Percentiles rank a stretch among this genome's conserved stretches.
Conservation (phyloP, 2,329 filamentous ascomycete genomes). For the Neocatenulostroma microsporum region DNA sequence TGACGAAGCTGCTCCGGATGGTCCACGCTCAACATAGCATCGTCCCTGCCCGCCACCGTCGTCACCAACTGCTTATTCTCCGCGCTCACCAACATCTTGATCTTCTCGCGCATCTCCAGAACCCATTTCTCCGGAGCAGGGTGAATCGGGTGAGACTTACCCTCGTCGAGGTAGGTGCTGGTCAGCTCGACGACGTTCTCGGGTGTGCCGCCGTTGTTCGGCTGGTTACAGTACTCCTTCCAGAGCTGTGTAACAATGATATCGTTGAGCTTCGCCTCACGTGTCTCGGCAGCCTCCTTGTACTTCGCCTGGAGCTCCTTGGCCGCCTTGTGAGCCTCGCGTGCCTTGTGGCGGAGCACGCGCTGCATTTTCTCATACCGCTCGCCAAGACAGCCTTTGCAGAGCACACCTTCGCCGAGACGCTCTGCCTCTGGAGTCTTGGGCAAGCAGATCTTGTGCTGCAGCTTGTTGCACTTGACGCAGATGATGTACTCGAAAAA, state of each 20-base stretch:
- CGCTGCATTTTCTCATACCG: neutral
- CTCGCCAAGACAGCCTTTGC: conserved; percentile 2
- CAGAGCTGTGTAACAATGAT: conserved; percentile 5
- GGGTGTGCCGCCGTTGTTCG: neutral
- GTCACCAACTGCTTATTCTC: conserved; percentile 3
- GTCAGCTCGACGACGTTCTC: conserved; percentile 8
- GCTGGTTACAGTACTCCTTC: conserved; percentile 11
- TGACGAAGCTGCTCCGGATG: conserved; percentile 2
- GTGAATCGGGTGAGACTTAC: conserved; percentile 7
- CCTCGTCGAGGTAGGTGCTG: conserved; percentile 3
- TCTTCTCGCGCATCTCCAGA: conserved; percentile 1
- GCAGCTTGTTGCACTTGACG: conserved; percentile 2
- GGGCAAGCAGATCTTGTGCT: conserved; percentile 6
- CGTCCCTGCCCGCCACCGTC: conserved; percentile 2
- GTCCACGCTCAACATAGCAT: neutral
- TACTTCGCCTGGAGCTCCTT: neutral
- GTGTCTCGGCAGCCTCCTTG: neutral
- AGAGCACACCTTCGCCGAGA: conserved; percentile 3
- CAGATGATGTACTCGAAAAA: conserved; percentile 5
- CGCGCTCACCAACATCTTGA: conserved; percentile 2
- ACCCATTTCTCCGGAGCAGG: conserved; percentile 8
- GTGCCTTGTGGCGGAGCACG: neutral
- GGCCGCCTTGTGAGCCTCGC: neutral
- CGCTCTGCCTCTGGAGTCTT: neutral
- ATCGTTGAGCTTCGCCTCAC: neutral